Evolutionary conservation across 345 rosid species (phyloP), one percentile per base, ranked within the genome.

Genomic region (Lepidium sativum): DNA sequence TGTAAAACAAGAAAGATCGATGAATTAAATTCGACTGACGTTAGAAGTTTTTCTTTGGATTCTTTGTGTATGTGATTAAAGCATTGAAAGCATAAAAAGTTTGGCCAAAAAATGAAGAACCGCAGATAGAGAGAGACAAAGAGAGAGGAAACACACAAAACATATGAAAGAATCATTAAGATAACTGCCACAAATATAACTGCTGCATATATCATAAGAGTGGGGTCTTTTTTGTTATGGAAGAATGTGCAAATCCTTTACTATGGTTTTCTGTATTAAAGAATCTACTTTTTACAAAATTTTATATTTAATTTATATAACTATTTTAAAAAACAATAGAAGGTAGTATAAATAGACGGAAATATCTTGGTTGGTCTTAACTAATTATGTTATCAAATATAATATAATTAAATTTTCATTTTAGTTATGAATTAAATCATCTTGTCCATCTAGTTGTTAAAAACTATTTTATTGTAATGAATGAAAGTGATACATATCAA

Each of bases 171-270:
- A 63, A 48, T 56, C 57, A 71, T 71, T 56, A 64, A 56, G 75
- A 56, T 71, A 49, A 71, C 75, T 71, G 75, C 70, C 70, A 71
- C 70, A 56, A 49, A 65, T 64, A 71, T 51, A 71, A 71, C 60
- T 71, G 70, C 60, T 71, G 70, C 75, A 71, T 49, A 64, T 63
- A 37, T 39, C 70, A 71, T 32, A 54, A 40, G 3, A 23, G 70
- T 71, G 75, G 75, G 75, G 47, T 58, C 65, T 49, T 57, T 39
- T 56, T n/a, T 48, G 53, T 56, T 55, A 71, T 63, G 60, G 70
- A 56, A 56, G 60, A 56, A 63, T 71, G 75, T 71, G 75, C 60
- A 71, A 63, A 63, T 63, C 57, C 45, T 70, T 54, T 42, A 5
- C 41, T 27, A 47, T 68, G 43, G 11, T 18, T 40, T 43, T 39